phyloP scores from a whole-genome alignment of 805 yeast genomes.

The Metschnikowia drakensbergensis region DNA sequence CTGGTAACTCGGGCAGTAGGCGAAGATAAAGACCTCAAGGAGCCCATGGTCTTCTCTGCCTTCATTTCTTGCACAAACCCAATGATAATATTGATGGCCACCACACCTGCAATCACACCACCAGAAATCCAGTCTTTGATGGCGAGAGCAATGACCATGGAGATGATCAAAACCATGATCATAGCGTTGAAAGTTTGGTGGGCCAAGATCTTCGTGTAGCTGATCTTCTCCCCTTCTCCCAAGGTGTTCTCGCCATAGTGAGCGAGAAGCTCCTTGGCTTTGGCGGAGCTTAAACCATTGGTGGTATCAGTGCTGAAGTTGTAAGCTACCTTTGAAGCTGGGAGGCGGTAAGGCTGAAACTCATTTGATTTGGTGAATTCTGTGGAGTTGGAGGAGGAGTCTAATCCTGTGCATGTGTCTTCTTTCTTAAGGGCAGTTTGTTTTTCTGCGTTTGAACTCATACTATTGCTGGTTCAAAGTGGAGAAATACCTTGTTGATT shows the following conservation, averaged over 20 bases:
- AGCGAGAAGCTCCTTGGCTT: slow-evolving; percentile 17
- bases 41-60: slow-evolving; percentile 78
- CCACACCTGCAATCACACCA: slow-evolving; percentile 72
- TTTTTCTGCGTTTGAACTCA: background rate
- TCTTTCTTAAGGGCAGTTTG: background rate
- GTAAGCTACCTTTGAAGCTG: slow-evolving; percentile 35
- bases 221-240: slow-evolving; percentile 56
- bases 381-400: slow-evolving; percentile 11
- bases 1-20: slow-evolving; percentile 69
- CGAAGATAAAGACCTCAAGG: slow-evolving; percentile 60
- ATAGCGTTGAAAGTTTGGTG: slow-evolving; percentile 75
- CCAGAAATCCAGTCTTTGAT: slow-evolving; percentile 79
- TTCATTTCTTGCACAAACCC: slow-evolving; percentile 69
- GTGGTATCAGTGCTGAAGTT: slow-evolving; percentile 39
- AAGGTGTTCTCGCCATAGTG: slow-evolving; percentile 56
- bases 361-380: slow-evolving; percentile 10
- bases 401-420: slow-evolving; percentile 4
- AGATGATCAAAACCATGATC: slow-evolving; percentile 67
- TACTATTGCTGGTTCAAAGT: background rate
- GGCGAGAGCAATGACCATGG: slow-evolving; percentile 68
- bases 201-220: slow-evolving; percentile 50
- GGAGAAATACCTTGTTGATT: background rate
- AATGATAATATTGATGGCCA: slow-evolving; percentile 56
- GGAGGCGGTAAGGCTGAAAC: slow-evolving; percentile 26
- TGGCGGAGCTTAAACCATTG: slow-evolving; percentile 44